Base-by-base conservation (phyloP, 768 basidiomycete genomes). In the Lactarius quietus region DNA sequence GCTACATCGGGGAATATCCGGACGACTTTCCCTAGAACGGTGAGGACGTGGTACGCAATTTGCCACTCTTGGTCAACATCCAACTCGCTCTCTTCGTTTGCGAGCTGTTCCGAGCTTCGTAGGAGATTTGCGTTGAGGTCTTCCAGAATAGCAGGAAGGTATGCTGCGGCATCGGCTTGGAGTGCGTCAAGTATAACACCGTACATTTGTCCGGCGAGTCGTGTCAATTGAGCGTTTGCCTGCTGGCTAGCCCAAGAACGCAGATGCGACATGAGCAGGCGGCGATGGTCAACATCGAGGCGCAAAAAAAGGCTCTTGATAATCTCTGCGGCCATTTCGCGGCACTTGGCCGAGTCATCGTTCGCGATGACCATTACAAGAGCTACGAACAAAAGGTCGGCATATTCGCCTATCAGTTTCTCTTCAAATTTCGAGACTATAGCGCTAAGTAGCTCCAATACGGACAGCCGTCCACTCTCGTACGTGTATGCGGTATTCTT, bases 311-410 rank as follows among this genome's bases (percentile, higher is more conserved):
- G 83, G 38, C 76, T 81, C 75, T 93, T 90, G 78, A 96, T 83
- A 53, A 98, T 81, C 43, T 86, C 85, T 2, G 90, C 88, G 0
- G 93, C 93, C 86, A 92, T 90, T 74, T 90, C 91, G 31, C 94
- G 83, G 73, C 94, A 98, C 72, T 90, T 88, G 38, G 90, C 78
- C 7, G 95, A 94, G 43, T 92, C 89, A 73, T 99, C 97, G 73
- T 98, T 99, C 33, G 94, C 95, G 36, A 98, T 76, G 31, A 90
- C 91, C 86, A 98, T 90, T 45, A 96, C 92, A 29, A 98, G 82
- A 0, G 91, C 87, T 18, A 97, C 86, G 73, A 98, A 98, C 56
- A 98, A 81, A 68, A 97, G 81, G 72, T 97, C 93, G 17, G 89
- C 82, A 70, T 94, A 90, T 72, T 98, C 93, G 20, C 79, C 78